phyloP scores from a whole-genome alignment of 768 basidiomycete genomes.

The Suillus paluster region DNA sequence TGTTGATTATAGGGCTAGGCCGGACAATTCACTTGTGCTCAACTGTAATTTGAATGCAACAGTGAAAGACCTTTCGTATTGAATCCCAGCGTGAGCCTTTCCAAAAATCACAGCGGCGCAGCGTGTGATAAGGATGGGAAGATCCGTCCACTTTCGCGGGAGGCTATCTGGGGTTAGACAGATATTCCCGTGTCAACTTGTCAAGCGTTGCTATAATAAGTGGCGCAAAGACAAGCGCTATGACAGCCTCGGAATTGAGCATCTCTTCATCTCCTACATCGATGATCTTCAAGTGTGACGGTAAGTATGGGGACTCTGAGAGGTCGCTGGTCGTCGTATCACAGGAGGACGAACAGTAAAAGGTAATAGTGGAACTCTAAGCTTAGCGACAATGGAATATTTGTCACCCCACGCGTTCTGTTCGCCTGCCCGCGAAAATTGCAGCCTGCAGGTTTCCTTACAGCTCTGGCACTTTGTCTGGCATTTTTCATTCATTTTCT shows the following conservation, averaged over 20 bases:
- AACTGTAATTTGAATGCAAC: not conserved
- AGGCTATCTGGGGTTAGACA: not conserved
- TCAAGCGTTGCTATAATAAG: constrained; percentile 1
- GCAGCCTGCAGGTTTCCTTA: not conserved
- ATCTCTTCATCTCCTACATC: not conserved
- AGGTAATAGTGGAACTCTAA: not conserved
- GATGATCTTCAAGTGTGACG: not conserved
- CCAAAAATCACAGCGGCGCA: not conserved
- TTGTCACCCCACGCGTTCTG: not conserved
- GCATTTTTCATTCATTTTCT: not conserved
- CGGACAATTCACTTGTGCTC: too few species aligned
- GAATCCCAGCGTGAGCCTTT: not conserved
- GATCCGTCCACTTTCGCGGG: not conserved
- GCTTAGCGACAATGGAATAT: not conserved
- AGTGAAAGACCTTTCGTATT: not conserved
- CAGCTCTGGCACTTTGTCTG: not conserved
- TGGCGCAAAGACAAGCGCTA: too few species aligned
- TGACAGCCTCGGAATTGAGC: not conserved
- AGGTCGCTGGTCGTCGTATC: not conserved
- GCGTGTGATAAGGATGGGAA: not conserved
- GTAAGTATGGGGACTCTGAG: not conserved
- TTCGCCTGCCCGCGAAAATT: constrained; percentile 4
- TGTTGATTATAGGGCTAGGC: not conserved
- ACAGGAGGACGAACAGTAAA: too few species aligned
- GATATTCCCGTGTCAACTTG: not conserved